Evolutionary conservation across 352 stramenopile species (phyloP).

Genomic region (Aphanomyces stellatus): DNA sequence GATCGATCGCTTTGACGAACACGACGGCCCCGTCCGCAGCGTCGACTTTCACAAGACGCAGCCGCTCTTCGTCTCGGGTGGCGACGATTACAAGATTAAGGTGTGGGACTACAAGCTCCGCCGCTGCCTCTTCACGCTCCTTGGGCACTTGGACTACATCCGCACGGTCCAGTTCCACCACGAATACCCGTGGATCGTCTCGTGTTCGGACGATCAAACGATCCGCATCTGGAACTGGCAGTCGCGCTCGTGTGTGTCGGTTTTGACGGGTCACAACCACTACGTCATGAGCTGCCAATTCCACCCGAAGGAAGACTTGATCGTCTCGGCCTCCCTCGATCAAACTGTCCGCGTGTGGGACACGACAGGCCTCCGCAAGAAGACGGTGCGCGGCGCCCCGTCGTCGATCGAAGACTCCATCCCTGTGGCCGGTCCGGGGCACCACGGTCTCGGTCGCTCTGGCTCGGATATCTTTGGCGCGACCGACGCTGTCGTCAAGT

Average conservation of each 20-base stretch:
- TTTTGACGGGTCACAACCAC: constrained; percentile 99
- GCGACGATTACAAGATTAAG: constrained; percentile 99
- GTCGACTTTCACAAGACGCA: constrained; percentile 98
- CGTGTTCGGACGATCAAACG: constrained; percentile 97
- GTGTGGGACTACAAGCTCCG: constrained; percentile 99
- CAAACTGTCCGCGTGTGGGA: constrained; percentile 99
- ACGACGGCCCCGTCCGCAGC: constrained; percentile 97
- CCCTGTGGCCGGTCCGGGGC: constrained; percentile 43
- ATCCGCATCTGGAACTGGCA: constrained; percentile 99
- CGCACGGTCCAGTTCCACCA: constrained; percentile 99
- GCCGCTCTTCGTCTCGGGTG: constrained; percentile 97
- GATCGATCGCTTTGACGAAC: constrained; percentile 99
- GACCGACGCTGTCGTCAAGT: constrained; percentile 99
- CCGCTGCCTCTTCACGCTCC: constrained; percentile 97
- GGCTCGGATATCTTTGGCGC: constrained; percentile 96
- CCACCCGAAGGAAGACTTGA: constrained; percentile 99
- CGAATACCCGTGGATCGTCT: constrained; percentile 99
- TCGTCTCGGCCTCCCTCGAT: constrained; percentile 97
- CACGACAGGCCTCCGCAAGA: constrained; percentile 98
- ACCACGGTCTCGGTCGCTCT: constrained; percentile 59
- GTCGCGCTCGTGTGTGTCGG: constrained; percentile 96
- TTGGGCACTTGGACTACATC: constrained; percentile 99
- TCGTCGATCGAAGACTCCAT: constrained; percentile 63
- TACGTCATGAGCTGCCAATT: constrained; percentile 99
- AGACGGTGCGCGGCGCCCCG: constrained; percentile 91